Conservation (phyloP, 352 stramenopile species). For the Phytophthora syringae region DNA sequence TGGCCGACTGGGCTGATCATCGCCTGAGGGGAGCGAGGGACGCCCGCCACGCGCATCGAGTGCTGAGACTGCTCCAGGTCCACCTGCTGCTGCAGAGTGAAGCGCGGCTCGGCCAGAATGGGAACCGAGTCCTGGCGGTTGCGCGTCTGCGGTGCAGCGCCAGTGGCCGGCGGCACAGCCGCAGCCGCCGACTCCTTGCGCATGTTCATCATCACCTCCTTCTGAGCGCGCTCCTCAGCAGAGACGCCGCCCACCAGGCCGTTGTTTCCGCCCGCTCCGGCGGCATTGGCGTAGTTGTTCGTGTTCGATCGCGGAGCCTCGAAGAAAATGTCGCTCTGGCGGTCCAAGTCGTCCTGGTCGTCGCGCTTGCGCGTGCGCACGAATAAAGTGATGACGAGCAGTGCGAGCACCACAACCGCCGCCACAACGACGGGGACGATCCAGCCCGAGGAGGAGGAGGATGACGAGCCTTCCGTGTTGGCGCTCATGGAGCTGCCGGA, state of each 20-base stretch:
- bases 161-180: slow-evolving; percentile 28
- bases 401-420: slow-evolving; percentile 54
- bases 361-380: slow-evolving; percentile 53
- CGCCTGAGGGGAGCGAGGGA: slow-evolving; percentile 36
- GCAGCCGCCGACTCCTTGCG: slow-evolving; percentile 38
- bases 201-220: slow-evolving; percentile 35
- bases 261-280: slow-evolving; percentile 21
- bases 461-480: slow-evolving; percentile 33
- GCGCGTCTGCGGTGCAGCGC: slow-evolving; percentile 27
- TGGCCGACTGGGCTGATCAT: slow-evolving; percentile 25
- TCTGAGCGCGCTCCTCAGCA: slow-evolving; percentile 29
- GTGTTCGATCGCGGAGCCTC: slow-evolving; percentile 65
- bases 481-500: slow-evolving; percentile 22
- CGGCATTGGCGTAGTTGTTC: slow-evolving; percentile 43
- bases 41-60: slow-evolving; percentile 25
- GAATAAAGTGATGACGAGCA: slow-evolving; percentile 69
- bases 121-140: slow-evolving; percentile 44
- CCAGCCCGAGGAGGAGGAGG: slow-evolving; percentile 43
- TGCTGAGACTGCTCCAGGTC: slow-evolving; percentile 35
- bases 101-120: slow-evolving; percentile 39
- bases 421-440: slow-evolving; percentile 68
- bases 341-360: slow-evolving; percentile 57
- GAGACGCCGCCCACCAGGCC: slow-evolving; percentile 15
- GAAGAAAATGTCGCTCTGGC: slow-evolving; percentile 69
- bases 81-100: slow-evolving; percentile 51